Percentiles rank a stretch among this genome's conserved stretches.
phyloP scores from a whole-genome alignment of 768 basidiomycete species.

The Lentinula sp. region DNA sequence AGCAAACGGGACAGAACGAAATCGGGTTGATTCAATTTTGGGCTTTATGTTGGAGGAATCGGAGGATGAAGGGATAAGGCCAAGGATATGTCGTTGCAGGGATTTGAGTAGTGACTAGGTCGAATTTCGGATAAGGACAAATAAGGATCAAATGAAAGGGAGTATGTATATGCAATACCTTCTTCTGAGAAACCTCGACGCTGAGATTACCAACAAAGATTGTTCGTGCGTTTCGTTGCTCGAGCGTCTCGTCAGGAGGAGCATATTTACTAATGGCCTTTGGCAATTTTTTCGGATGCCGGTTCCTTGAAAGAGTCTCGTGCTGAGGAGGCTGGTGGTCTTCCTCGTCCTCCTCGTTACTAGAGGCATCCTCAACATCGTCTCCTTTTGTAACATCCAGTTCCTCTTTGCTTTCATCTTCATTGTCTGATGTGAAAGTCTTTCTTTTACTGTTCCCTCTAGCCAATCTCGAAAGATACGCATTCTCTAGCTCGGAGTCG shows the following conservation, averaged over 20 bases:
- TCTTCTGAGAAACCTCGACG: slow-evolving; percentile 67
- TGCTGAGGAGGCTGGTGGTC: slow-evolving; percentile 48
- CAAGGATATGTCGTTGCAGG: slow-evolving; percentile 70
- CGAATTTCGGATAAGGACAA: not conserved
- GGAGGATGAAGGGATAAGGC: slow-evolving; percentile 54
- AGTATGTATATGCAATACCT: slow-evolving; percentile 39
- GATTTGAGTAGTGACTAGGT: slow-evolving; percentile 67
- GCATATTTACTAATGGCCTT: slow-evolving; percentile 37
- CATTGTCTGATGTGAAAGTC: slow-evolving; percentile 6
- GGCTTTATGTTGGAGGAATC: not conserved
- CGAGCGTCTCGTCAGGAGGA: slow-evolving; percentile 66
- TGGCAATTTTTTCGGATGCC: slow-evolving; percentile 18
- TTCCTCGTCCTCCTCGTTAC: slow-evolving; percentile 21
- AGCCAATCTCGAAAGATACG: slow-evolving; percentile 4
- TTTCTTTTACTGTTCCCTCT: slow-evolving; percentile 12
- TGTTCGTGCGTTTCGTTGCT: slow-evolving; percentile 73
- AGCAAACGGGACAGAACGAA: slow-evolving; percentile 90
- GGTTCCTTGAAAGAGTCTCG: slow-evolving; percentile 43
- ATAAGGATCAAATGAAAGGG: not conserved
- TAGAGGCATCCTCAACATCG: not conserved
- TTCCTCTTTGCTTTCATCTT: not conserved
- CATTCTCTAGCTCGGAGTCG: slow-evolving; percentile 2
- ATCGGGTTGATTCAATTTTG: slow-evolving; percentile 88
- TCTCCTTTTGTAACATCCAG: not conserved
- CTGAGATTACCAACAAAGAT: slow-evolving; percentile 90